phyloP scores from a whole-genome alignment of 257 asterid genomes.

The Avicennia marina region DNA sequence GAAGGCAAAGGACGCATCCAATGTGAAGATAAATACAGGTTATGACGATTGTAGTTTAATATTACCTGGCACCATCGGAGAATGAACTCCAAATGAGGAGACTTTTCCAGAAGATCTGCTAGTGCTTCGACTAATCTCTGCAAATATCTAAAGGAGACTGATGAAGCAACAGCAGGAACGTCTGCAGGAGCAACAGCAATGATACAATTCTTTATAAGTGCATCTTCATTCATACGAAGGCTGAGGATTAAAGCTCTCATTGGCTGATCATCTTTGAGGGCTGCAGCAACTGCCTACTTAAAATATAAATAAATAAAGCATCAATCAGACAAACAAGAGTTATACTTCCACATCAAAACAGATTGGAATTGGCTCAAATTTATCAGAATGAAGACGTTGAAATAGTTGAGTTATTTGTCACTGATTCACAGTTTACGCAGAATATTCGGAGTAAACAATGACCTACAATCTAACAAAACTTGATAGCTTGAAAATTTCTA shows the following conservation, averaged over 20 bases:
- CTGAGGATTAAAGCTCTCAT: slow-evolving; percentile 80
- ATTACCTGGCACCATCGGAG: slow-evolving; percentile 92
- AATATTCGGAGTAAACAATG: background rate
- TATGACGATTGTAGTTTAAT: slow-evolving; percentile 4
- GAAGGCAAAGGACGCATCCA: background rate
- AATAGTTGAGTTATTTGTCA: no score
- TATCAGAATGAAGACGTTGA: no score
- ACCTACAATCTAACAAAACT: slow-evolving; percentile 6
- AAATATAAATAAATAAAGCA: slow-evolving; percentile 3
- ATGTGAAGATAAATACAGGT: background rate
- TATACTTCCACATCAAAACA: background rate
- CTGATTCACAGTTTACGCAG: no score
- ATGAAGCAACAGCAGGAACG: slow-evolving; percentile 74
- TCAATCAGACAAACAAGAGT: slow-evolving; percentile 7
- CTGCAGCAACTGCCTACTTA: slow-evolving; percentile 82
- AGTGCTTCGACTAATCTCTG: slow-evolving; percentile 86
- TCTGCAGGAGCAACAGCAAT: slow-evolving; percentile 62
- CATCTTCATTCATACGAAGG: slow-evolving; percentile 87
- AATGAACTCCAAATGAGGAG: slow-evolving; percentile 86
- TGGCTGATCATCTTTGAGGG: slow-evolving; percentile 58
- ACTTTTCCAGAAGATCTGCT: slow-evolving; percentile 77
- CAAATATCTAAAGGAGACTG: slow-evolving; percentile 73
- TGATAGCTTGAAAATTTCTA: background rate
- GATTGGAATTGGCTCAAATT: background rate
- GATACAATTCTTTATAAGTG: slow-evolving; percentile 76